Percentiles rank a stretch among this genome's conserved stretches.
Conservation (phyloP, 345 rosid genomes). For the Euphorbia peplus region DNA sequence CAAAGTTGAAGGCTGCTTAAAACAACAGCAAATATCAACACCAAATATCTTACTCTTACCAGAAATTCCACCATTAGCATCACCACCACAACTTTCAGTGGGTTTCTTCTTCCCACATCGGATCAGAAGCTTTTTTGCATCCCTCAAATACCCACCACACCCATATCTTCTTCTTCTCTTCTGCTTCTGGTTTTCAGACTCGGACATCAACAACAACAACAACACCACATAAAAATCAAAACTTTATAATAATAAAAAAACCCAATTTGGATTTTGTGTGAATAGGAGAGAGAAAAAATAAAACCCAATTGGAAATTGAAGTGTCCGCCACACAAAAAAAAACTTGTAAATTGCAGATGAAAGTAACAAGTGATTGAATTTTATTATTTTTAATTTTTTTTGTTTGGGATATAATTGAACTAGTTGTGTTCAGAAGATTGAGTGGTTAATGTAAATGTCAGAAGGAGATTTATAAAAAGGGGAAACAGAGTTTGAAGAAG, state of each 20-base stretch:
- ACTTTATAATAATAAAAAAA: background rate
- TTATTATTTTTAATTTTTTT: too few species aligned
- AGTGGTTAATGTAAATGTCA: too few species aligned
- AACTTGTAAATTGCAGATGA: background rate
- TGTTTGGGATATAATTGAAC: too few species aligned
- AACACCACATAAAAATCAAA: background rate
- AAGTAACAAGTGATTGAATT: background rate
- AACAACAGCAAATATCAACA: conserved; percentile 30
- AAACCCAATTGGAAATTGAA: background rate
- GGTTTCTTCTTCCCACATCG: background rate
- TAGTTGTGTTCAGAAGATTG: too few species aligned
- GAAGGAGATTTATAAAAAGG: too few species aligned
- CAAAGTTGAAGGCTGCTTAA: conserved; percentile 21
- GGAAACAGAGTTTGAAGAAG: too few species aligned
- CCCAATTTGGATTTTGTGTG: background rate
- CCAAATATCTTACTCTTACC: conserved; percentile 17
- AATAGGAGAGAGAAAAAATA: background rate
- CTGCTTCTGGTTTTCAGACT: conserved; percentile 11
- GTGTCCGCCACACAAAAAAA: too few species aligned
- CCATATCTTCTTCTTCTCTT: background rate
- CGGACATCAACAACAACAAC: conserved; percentile 6
- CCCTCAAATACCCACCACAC: background rate
- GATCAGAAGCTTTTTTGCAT: conserved; percentile 14
- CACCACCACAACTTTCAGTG: conserved; percentile 12
- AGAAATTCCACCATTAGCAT: background rate